Evolutionary conservation across 768 basidiomycete genomes (phyloP), one percentile per base, ranked within the genome.

Genomic region (Phanerochaete sordida): DNA sequence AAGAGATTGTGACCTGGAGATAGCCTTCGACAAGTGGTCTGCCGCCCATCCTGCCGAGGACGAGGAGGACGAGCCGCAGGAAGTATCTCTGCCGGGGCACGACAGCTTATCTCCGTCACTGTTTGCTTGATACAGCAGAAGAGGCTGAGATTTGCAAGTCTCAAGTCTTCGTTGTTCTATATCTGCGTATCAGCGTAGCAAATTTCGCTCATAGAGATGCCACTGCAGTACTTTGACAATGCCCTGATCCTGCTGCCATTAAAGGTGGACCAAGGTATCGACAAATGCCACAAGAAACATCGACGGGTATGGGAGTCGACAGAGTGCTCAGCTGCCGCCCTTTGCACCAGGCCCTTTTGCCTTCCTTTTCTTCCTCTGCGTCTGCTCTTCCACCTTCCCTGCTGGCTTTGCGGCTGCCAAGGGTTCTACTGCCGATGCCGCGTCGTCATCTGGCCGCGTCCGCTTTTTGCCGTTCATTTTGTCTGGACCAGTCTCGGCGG

Each of bases 21-120:
- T 62, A 52, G 56, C 75, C 8, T 77, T 77, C 62, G 62, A 67
- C 45, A 71, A 69, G 47, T 77, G 76, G 76, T 73, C 66, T 58
- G 63, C 66, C 3, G 54, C 54, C 52, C 28, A 23, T 16, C 58
- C 58, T 4, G 39, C 39, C 4, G 11, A 4, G 5, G 19, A 12
- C 4, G 39, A 43, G 4, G 39, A 19, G 39, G 19, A 19, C 39
- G 39, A 19, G 39, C 19, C 19, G 33, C 6, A 35, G 33, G 33
- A 35, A 13, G 8, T 43, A 43, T 6, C 8, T 4, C 8, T 19
- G 39, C 11, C 19, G 11, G 8, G 19, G 7, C 39, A 11, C n/a
- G n/a, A n/a, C n/a, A n/a, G n/a, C n/a, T n/a, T n/a, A n/a, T n/a
- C n/a, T n/a, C n/a, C n/a, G n/a, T n/a, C n/a, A n/a, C n/a, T n/a